phyloP scores from a whole-genome alignment of 257 asterid genomes.

The Jacaranda copaia region DNA sequence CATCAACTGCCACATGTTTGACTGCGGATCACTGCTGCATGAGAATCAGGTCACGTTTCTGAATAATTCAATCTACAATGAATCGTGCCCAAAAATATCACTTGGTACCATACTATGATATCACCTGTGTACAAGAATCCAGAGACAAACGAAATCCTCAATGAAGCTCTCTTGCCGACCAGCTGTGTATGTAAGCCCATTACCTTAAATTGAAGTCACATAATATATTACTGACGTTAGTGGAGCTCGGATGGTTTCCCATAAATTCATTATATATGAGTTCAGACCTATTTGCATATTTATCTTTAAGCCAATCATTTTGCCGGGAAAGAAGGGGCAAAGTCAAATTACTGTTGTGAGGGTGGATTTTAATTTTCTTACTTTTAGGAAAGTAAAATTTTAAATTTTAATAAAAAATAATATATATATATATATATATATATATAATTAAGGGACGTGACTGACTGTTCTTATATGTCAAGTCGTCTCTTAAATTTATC shows the following conservation, averaged over 20 bases:
- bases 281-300: too few relatives aligned
- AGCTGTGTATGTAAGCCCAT: constrained; percentile 8
- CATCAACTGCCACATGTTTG: not conserved
- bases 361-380: too few relatives aligned
- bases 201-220: not conserved
- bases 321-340: too few relatives aligned
- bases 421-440: too few relatives aligned
- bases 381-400: too few relatives aligned
- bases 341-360: too few relatives aligned
- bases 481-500: too few relatives aligned
- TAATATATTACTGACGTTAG: not conserved
- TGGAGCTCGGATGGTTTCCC: not conserved
- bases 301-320: too few relatives aligned
- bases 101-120: not conserved
- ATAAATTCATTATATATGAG: not conserved
- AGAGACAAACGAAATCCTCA: constrained; percentile 32
- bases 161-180: constrained; percentile 29
- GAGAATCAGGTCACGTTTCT: constrained; percentile 31
- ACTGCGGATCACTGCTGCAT: constrained; percentile 25
- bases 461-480: too few relatives aligned
- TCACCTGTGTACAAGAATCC: not conserved
- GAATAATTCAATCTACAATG: not conserved
- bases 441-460: too few relatives aligned
- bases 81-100: not conserved
- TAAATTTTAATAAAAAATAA: too few relatives aligned